These are phyloP conservation scores for Fusarium sp. DNA, from an alignment of 2,329 filamentous ascomycete species.

Conservation along the genomic window DNA sequence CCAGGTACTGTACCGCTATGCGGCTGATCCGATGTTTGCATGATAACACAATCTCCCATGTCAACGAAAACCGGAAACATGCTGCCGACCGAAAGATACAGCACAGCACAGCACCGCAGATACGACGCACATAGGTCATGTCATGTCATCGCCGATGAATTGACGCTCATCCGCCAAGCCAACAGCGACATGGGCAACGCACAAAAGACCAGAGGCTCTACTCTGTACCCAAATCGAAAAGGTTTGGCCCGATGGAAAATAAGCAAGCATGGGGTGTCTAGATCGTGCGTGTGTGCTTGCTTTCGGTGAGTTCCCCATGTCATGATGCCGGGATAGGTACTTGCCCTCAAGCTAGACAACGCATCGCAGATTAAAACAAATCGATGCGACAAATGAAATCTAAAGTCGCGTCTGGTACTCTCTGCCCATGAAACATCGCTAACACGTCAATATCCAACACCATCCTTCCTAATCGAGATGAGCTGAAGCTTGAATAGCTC, in stretches of 20 bases:
- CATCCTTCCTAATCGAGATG: conserved; percentile 33
- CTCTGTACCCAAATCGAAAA: background rate
- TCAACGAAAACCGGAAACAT: conserved; percentile 13
- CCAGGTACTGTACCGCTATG: conserved; percentile 20
- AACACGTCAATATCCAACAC: conserved; percentile 23
- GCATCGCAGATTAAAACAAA: conserved; percentile 35
- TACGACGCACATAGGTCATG: conserved; percentile 15
- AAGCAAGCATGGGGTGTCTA: conserved; percentile 12
- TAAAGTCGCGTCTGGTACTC: conserved; percentile 1
- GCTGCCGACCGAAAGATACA: conserved; percentile 20
- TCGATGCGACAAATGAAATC: conserved; percentile 30
- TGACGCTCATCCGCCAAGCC: conserved; percentile 36
- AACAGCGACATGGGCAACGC: conserved; percentile 7
- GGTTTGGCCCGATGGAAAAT: conserved; percentile 10
- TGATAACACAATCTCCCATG: conserved; percentile 22
- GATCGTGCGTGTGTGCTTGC: conserved; percentile 5
- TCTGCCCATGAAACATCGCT: conserved; percentile 35
- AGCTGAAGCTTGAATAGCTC: conserved; percentile 29
- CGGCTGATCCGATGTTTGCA: conserved; percentile 13
- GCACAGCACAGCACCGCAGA: conserved; percentile 7
- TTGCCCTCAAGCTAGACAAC: conserved; percentile 27
- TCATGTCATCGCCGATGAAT: conserved; percentile 38
- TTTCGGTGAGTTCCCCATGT: conserved; percentile 11
- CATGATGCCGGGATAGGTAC: conserved; percentile 1
- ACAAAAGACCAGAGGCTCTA: conserved; percentile 1